phyloP scores from a whole-genome alignment of 495 filamentous ascomycete genomes.

The Sphaerosporella brunnea region DNA sequence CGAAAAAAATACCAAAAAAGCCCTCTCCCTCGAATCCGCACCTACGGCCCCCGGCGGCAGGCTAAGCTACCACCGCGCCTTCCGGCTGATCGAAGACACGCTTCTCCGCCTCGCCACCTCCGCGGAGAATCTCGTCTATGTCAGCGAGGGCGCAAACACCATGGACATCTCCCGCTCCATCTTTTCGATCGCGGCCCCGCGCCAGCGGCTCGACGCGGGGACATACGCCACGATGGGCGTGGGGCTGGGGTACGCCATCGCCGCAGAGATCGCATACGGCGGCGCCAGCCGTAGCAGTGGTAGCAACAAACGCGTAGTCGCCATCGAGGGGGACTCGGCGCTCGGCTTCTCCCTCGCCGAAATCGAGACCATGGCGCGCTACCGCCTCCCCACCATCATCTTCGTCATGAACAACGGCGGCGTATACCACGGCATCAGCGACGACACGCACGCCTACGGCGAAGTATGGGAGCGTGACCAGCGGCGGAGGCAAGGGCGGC shows the following conservation, averaged over 20 bases:
- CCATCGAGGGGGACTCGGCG: constrained; percentile 44
- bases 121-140: constrained; percentile 39
- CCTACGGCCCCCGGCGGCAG: constrained; percentile 29
- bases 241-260: constrained; percentile 46
- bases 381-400: constrained; percentile 42
- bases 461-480: constrained; percentile 27
- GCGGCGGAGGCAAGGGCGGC: constrained; percentile 22
- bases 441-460: constrained; percentile 25
- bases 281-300: constrained; percentile 7
- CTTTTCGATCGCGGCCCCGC: constrained; percentile 41
- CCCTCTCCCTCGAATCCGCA: constrained; percentile 30
- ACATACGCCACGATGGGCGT: constrained; percentile 55
- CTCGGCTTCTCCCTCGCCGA: constrained; percentile 48
- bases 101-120: constrained; percentile 25
- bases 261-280: constrained; percentile 45
- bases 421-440: constrained; percentile 41
- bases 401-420: constrained; percentile 50
- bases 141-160: constrained; percentile 50
- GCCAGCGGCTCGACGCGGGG: constrained; percentile 45
- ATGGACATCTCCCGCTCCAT: constrained; percentile 49
- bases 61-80: constrained; percentile 39
- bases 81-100: constrained; percentile 36
- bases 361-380: constrained; percentile 48
- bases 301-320: constrained; percentile 38
- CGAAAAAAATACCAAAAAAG: constrained; percentile 28